Conservation (phyloP, 108 stramenopile genomes). For the Aurantiochytrium sp. region DNA sequence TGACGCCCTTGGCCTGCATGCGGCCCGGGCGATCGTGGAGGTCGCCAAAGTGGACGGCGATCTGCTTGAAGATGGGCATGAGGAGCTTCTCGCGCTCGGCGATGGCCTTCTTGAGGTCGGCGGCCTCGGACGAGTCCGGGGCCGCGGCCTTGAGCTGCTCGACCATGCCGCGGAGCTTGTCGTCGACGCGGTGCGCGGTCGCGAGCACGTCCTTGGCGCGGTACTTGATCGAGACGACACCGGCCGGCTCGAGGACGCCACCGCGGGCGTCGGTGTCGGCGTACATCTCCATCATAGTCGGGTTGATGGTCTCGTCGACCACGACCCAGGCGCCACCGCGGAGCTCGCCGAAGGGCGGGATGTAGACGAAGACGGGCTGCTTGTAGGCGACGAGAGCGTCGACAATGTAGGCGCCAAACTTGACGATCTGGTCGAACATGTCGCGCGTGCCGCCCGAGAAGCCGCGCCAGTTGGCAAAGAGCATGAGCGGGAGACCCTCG, state of each 20-base stretch:
- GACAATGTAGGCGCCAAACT: conserved; percentile 96
- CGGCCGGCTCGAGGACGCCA: conserved; percentile 96
- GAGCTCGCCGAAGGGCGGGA: conserved; percentile 95
- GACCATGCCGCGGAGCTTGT: conserved; percentile 68
- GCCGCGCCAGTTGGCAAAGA: conserved; percentile 99
- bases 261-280: conserved; percentile 79
- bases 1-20: conserved; percentile 97
- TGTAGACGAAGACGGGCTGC: conserved; percentile 98
- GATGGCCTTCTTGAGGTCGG: conserved; percentile 52
- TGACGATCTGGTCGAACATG: conserved; percentile 99
- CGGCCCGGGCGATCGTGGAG: conserved; percentile 98
- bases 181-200: conserved; percentile 91
- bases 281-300: conserved; percentile 97
- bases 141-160: conserved; percentile 54
- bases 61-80: conserved; percentile 83
- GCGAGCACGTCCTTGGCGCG: conserved; percentile 78
- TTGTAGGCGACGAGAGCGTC: conserved; percentile 93
- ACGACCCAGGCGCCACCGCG: conserved; percentile 99
- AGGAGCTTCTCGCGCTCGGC: conserved; percentile 68
- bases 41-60: conserved; percentile 97
- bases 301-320: conserved; percentile 96
- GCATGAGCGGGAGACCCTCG: conserved; percentile 91
- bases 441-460: conserved; percentile 98
- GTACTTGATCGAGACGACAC: conserved; percentile 95
- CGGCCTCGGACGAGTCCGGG: conserved; percentile 43